Conservation (phyloP, 164 flowering plant genomes). For the Akebia trifoliata region DNA sequence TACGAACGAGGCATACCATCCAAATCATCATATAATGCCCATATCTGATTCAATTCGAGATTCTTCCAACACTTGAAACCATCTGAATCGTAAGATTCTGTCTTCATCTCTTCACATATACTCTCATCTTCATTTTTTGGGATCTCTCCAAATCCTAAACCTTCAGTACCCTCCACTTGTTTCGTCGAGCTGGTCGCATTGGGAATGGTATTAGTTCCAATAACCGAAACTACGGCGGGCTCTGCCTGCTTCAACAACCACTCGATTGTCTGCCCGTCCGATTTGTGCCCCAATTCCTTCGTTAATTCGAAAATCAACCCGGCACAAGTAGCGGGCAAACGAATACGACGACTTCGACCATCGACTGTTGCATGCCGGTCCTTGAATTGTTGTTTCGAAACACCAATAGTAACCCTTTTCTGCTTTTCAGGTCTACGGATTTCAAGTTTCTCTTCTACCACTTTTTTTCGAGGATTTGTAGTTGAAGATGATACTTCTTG, state of each 20-base stretch:
- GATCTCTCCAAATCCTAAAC: too few species aligned
- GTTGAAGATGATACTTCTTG: not conserved
- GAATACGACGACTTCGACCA: constrained; percentile 68
- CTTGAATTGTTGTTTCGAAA: constrained; percentile 51
- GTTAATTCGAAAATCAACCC: constrained; percentile 75
- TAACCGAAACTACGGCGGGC: constrained; percentile 53
- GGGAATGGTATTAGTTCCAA: not conserved
- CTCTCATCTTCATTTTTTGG: too few species aligned
- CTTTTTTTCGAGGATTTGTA: too few species aligned
- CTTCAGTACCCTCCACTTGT: not conserved
- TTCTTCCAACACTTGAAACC: not conserved
- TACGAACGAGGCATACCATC: constrained; percentile 12
- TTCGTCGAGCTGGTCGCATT: not conserved
- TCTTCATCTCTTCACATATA: not conserved
- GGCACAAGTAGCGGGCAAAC: constrained; percentile 78
- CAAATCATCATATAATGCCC: constrained; percentile 7
- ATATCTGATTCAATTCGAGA: not conserved
- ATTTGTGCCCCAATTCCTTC: constrained; percentile 56
- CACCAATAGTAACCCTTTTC: not conserved
- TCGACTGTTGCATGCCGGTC: constrained; percentile 78
- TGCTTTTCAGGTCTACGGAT: not conserved
- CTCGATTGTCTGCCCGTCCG: constrained; percentile 75
- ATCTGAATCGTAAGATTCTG: not conserved
- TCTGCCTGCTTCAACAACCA: constrained; percentile 81
- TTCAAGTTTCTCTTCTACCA: not conserved